phyloP scores from a whole-genome alignment of 2,329 filamentous ascomycete genomes.

The Aspergillus versicolor region DNA sequence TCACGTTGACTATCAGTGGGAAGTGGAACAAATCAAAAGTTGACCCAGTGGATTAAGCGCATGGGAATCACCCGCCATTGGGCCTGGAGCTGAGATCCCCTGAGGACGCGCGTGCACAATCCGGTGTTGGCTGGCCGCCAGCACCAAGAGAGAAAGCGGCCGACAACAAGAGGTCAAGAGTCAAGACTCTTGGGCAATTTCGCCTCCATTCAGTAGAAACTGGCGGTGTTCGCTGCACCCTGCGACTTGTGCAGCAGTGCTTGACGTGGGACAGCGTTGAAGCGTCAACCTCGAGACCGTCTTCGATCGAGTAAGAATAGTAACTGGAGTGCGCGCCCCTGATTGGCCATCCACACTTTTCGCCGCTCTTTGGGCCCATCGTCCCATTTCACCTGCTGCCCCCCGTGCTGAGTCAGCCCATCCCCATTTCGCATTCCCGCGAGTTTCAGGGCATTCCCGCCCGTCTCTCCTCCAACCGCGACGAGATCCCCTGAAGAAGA shows the following conservation, averaged over 20 bases:
- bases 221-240: background rate
- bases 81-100: slow-evolving; percentile 21
- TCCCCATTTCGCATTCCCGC: slow-evolving; percentile 15
- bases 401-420: slow-evolving; percentile 21
- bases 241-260: too few relatives aligned
- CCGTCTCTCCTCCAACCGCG: slow-evolving; percentile 21
- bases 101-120: slow-evolving; percentile 23
- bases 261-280: too few relatives aligned
- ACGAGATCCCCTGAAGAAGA: slow-evolving; percentile 18
- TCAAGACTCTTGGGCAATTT: slow-evolving; percentile 1
- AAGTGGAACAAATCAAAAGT: slow-evolving; percentile 4
- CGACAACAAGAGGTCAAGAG: background rate
- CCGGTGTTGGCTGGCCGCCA: background rate
- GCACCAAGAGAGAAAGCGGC: background rate
- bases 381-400: background rate
- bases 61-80: slow-evolving; percentile 19
- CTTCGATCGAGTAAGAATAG: background rate
- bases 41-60: slow-evolving; percentile 11
- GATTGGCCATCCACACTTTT: background rate
- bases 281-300: too few relatives aligned
- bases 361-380: slow-evolving; percentile 5
- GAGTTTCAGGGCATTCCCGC: slow-evolving; percentile 17
- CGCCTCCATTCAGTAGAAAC: background rate
- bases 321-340: background rate
- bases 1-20: slow-evolving; percentile 6